Evolutionary conservation across 805 yeast genomes (phyloP).

Genomic region (Ogataea chonburiensis): DNA sequence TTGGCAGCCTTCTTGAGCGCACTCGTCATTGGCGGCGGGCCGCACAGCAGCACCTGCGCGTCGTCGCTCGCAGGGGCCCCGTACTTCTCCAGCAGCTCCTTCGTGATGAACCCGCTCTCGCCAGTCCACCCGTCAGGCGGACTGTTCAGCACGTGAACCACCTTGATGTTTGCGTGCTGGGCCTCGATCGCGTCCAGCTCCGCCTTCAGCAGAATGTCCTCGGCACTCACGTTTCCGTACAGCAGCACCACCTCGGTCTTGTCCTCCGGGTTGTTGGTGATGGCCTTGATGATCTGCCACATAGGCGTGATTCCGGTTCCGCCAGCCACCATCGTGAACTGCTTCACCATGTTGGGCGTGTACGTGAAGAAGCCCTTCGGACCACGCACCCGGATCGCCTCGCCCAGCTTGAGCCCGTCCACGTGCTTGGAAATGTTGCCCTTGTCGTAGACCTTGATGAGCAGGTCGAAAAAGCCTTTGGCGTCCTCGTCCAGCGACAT

Average conservation of each 20-base stretch:
- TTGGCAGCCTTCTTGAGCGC: conserved; percentile 79
- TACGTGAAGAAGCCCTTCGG: conserved; percentile 90
- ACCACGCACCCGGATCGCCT: conserved; percentile 74
- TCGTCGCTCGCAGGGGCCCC: conserved; percentile 62
- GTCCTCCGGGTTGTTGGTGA: conserved; percentile 74
- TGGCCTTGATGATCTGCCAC: conserved; percentile 87
- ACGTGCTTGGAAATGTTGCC: conserved; percentile 82
- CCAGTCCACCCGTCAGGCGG: conserved; percentile 76
- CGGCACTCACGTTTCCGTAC: conserved; percentile 78
- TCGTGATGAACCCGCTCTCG: conserved; percentile 75
- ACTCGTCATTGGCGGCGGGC: conserved; percentile 91
- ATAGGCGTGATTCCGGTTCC: conserved; percentile 97
- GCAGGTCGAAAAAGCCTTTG: conserved; percentile 78
- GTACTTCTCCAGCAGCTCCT: conserved; percentile 62
- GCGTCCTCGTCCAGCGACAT: conserved; percentile 72
- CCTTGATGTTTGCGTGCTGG: conserved; percentile 57
- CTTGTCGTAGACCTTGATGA: conserved; percentile 80
- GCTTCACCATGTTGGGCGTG: conserved; percentile 70
- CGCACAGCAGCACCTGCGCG: conserved; percentile 79
- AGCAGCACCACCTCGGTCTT: conserved; percentile 70
- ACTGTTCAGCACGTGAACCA: conserved; percentile 73
- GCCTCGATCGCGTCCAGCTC: conserved; percentile 71
- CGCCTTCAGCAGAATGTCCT: conserved; percentile 75
- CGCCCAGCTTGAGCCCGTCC: conserved; percentile 73
- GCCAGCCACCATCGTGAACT: conserved; percentile 90